Conservation (phyloP, 2,329 filamentous ascomycete species). For the Diaporthe aspalathi region DNA sequence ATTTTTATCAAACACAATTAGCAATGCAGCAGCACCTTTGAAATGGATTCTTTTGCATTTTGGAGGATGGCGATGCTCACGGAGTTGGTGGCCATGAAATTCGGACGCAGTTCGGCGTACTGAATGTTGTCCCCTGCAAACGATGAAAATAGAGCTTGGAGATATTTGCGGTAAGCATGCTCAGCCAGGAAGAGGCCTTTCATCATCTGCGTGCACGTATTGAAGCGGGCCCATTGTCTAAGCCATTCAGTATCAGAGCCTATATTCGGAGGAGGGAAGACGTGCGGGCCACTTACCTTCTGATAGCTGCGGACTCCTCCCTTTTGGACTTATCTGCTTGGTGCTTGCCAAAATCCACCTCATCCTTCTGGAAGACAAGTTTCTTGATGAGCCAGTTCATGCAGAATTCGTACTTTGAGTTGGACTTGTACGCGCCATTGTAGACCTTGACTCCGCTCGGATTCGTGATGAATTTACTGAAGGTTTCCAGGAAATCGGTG, state of each 20-base stretch:
- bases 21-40: not conserved
- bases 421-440: not conserved
- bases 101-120: conserved; percentile 78
- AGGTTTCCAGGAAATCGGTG: conserved; percentile 52
- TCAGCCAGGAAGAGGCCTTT: conserved; percentile 78
- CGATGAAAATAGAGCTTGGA: conserved; percentile 67
- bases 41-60: conserved; percentile 50
- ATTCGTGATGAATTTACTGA: conserved; percentile 37
- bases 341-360: conserved; percentile 48
- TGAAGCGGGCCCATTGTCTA: conserved; percentile 72
- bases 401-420: too few species aligned
- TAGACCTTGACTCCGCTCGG: not conserved
- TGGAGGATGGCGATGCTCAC: conserved; percentile 60
- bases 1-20: not conserved
- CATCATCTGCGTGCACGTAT: conserved; percentile 76
- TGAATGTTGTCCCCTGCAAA: conserved; percentile 75
- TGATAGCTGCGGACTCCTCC: not conserved
- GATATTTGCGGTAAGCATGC: conserved; percentile 71
- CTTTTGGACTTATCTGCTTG: not conserved
- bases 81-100: conserved; percentile 73
- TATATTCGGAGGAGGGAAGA: not conserved
- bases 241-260: not conserved
- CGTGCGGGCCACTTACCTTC: not conserved
- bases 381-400: conserved; percentile 68
- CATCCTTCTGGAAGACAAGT: conserved; percentile 69